Evolutionary conservation across 306 rosid species (phyloP).

Genomic region (Lithocarpus polystachyus): DNA sequence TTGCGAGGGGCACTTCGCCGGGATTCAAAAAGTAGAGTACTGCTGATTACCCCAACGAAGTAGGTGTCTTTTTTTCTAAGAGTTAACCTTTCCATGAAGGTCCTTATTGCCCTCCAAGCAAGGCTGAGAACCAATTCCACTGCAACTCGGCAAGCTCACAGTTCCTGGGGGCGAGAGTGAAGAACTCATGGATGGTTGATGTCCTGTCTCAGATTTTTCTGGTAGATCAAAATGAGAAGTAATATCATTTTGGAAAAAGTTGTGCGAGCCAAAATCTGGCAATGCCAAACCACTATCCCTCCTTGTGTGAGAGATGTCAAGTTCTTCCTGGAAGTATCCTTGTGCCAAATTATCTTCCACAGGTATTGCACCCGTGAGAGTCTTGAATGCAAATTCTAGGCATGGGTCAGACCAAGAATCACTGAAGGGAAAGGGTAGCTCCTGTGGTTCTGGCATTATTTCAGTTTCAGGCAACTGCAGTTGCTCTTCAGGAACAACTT

Average conservation of each 20-base stretch:
- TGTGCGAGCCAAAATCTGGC: slow-evolving; percentile 61
- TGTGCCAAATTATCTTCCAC: slow-evolving; percentile 59
- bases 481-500: slow-evolving; percentile 19
- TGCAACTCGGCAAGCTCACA: slow-evolving; percentile 33
- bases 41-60: slow-evolving; percentile 9
- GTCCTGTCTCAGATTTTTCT: slow-evolving; percentile 45
- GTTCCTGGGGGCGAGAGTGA: slow-evolving; percentile 38
- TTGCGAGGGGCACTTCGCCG: not conserved
- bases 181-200: slow-evolving; percentile 39
- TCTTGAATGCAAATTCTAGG: slow-evolving; percentile 74
- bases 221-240: slow-evolving; percentile 52
- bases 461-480: slow-evolving; percentile 31
- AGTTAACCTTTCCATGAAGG: slow-evolving; percentile 51
- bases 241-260: slow-evolving; percentile 51
- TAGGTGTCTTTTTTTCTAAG: slow-evolving; percentile 15
- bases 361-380: slow-evolving; percentile 85
- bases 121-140: slow-evolving; percentile 44
- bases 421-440: slow-evolving; percentile 54
- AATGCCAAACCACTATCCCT: slow-evolving; percentile 34
- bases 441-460: slow-evolving; percentile 41
- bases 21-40: slow-evolving; percentile 27
- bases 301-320: slow-evolving; percentile 34
- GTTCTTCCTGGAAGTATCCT: slow-evolving; percentile 50
- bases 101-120: slow-evolving; percentile 47
- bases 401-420: slow-evolving; percentile 89